Percentiles rank a stretch among this genome's conserved stretches.
Conservation (phyloP, 306 rosid genomes). For the Vicia faba region DNA sequence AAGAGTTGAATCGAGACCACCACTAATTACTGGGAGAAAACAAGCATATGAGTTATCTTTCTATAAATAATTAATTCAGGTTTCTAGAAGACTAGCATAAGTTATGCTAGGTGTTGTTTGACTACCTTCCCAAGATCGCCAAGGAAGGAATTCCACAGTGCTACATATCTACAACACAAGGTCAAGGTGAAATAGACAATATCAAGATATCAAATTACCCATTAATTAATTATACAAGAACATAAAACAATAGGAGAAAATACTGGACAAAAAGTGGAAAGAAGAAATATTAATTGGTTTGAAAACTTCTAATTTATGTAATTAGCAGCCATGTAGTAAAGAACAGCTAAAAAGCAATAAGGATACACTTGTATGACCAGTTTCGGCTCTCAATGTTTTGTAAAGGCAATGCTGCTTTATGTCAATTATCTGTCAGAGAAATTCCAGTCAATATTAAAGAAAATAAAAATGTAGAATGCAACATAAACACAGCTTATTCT, state of each 20-base stretch:
- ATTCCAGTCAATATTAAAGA: slow-evolving; percentile 37
- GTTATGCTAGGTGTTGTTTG: slow-evolving; percentile 24
- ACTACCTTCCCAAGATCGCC: slow-evolving; percentile 97
- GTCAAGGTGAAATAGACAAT: slow-evolving; percentile 55
- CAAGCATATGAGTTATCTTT: slow-evolving; percentile 28
- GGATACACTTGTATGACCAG: slow-evolving; percentile 96
- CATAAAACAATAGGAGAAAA: slow-evolving; percentile 11
- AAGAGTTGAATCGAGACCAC: slow-evolving; percentile 91
- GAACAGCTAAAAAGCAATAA: slow-evolving; percentile 29
- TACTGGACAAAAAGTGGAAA: not conserved
- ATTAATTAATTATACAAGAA: slow-evolving; percentile 14
- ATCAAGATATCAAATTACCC: slow-evolving; percentile 25
- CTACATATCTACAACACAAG: slow-evolving; percentile 69
- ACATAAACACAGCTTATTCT: slow-evolving; percentile 16
- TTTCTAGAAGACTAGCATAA: slow-evolving; percentile 33
- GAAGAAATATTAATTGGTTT: slow-evolving; percentile 17
- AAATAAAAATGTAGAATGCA: slow-evolving; percentile 28
- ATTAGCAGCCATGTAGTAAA: slow-evolving; percentile 24
- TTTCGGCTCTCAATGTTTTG: slow-evolving; percentile 82
- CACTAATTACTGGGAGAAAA: slow-evolving; percentile 71
- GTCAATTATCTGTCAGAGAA: slow-evolving; percentile 83
- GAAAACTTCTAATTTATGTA: slow-evolving; percentile 17
- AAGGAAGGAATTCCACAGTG: slow-evolving; percentile 90
- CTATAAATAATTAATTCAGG: slow-evolving; percentile 15
- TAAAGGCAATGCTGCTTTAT: slow-evolving; percentile 71